phyloP scores from a whole-genome alignment of 768 basidiomycete genomes.

The Naganishia randhawae region DNA sequence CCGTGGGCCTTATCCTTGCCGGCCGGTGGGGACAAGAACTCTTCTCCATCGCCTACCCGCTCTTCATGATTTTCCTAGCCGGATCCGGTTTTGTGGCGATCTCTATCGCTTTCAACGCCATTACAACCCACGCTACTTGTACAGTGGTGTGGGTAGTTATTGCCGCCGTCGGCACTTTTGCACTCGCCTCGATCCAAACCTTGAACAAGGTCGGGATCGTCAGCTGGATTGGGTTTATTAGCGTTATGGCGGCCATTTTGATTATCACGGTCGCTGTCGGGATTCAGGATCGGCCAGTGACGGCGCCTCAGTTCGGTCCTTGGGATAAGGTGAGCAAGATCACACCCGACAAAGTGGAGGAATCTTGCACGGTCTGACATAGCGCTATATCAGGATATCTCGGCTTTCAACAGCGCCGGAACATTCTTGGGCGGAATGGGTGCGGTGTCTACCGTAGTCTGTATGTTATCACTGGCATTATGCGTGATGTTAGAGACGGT shows the following conservation, averaged over 20 bases:
- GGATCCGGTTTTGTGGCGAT: slow-evolving; percentile 37
- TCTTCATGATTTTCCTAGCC: slow-evolving; percentile 39
- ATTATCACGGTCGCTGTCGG: slow-evolving; percentile 33
- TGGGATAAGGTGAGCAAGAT: slow-evolving; percentile 33
- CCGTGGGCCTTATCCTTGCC: slow-evolving; percentile 36
- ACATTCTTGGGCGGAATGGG: slow-evolving; percentile 31
- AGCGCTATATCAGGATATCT: slow-evolving; percentile 13
- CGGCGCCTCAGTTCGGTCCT: slow-evolving; percentile 27
- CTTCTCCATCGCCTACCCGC: slow-evolving; percentile 37
- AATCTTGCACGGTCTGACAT: background rate
- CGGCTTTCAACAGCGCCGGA: slow-evolving; percentile 27
- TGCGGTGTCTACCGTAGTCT: slow-evolving; percentile 32
- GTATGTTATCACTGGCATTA: background rate
- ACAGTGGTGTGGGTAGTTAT: slow-evolving; percentile 45
- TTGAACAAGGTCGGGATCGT: slow-evolving; percentile 31
- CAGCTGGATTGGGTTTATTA: slow-evolving; percentile 29
- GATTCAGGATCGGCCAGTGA: slow-evolving; percentile 27
- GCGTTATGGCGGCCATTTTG: slow-evolving; percentile 29
- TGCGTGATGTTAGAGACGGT: background rate
- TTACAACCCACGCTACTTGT: slow-evolving; percentile 38
- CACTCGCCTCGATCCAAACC: slow-evolving; percentile 31
- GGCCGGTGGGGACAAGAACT: slow-evolving; percentile 36
- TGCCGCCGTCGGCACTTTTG: slow-evolving; percentile 26
- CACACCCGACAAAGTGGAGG: background rate
- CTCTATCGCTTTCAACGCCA: slow-evolving; percentile 41